Conservation (phyloP, 1,139 yeast genomes). For the Taiozyma sp. region DNA sequence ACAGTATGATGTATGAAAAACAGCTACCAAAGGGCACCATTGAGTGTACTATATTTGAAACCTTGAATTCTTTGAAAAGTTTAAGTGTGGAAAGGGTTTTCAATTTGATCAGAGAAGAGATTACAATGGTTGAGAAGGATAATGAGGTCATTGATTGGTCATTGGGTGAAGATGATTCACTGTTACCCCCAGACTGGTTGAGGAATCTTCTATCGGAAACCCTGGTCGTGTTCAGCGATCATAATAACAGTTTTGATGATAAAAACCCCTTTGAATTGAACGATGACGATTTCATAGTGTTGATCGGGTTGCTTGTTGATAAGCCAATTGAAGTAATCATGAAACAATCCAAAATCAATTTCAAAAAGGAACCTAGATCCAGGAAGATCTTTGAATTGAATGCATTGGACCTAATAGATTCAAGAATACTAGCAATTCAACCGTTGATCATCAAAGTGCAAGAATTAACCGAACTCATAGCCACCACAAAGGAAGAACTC, state of each 20-base stretch:
- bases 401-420: constrained; percentile 53
- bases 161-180: constrained; percentile 34
- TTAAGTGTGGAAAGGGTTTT: constrained; percentile 39
- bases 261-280: constrained; percentile 37
- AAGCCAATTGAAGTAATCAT: constrained; percentile 45
- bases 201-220: constrained; percentile 48
- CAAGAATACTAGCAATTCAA: constrained; percentile 49
- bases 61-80: constrained; percentile 15
- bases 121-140: constrained; percentile 37
- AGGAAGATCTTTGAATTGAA: constrained; percentile 45
- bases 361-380: constrained; percentile 18
- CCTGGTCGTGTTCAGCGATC: constrained; percentile 38
- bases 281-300: constrained; percentile 29
- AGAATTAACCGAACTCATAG: constrained; percentile 35
- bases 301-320: constrained; percentile 38
- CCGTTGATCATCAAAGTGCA: constrained; percentile 25
- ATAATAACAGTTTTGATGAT: constrained; percentile 11
- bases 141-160: constrained; percentile 17
- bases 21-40: constrained; percentile 13
- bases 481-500: constrained; percentile 32
- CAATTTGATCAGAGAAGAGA: constrained; percentile 35
- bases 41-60: constrained; percentile 15
- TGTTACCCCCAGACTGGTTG: constrained; percentile 75
- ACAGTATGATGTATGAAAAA: constrained; percentile 64
- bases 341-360: constrained; percentile 29